phyloP scores from a whole-genome alignment of 371 early-diverging fungal genomes.

The Batkoa obscura region DNA sequence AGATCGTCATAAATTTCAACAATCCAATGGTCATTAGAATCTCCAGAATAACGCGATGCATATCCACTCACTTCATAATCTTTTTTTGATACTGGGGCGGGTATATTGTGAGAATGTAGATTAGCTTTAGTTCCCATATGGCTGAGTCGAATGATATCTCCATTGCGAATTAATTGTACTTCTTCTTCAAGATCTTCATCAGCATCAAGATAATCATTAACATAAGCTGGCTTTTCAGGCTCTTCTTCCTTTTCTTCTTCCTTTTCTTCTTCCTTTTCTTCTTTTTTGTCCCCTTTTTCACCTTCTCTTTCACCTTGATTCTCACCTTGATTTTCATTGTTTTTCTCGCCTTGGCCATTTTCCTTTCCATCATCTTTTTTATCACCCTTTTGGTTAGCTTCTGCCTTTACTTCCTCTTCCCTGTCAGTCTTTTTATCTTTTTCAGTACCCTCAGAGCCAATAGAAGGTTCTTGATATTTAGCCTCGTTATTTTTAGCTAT shows the following conservation, averaged over 20 bases:
- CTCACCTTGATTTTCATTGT: background rate
- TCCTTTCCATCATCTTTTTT: background rate
- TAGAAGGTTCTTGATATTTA: too few species aligned
- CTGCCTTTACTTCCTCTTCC: background rate
- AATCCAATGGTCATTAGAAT: conserved; percentile 77
- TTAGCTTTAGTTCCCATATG: conserved; percentile 56
- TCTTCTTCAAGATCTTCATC: conserved; percentile 16
- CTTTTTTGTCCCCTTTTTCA: background rate
- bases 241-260: conserved; percentile 8
- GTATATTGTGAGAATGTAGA: conserved; percentile 64
- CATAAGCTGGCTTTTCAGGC: conserved; percentile 7
- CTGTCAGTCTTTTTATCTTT: background rate
- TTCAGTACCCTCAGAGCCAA: background rate
- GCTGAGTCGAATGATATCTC: conserved; percentile 64
- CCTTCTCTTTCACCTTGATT: background rate
- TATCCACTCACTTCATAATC: conserved; percentile 85
- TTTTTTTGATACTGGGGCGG: conserved; percentile 60
- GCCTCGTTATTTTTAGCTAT: too few species aligned
- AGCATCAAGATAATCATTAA: conserved; percentile 12
- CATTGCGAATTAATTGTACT: conserved; percentile 45
- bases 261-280: background rate
- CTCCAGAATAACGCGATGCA: conserved; percentile 46
- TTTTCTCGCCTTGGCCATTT: background rate
- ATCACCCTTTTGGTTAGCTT: background rate
- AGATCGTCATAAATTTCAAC: conserved; percentile 67